Evolutionary conservation across 208 protist species (phyloP), one percentile per base, ranked within the genome.

Genomic region (Leptomonas seymouri): DNA sequence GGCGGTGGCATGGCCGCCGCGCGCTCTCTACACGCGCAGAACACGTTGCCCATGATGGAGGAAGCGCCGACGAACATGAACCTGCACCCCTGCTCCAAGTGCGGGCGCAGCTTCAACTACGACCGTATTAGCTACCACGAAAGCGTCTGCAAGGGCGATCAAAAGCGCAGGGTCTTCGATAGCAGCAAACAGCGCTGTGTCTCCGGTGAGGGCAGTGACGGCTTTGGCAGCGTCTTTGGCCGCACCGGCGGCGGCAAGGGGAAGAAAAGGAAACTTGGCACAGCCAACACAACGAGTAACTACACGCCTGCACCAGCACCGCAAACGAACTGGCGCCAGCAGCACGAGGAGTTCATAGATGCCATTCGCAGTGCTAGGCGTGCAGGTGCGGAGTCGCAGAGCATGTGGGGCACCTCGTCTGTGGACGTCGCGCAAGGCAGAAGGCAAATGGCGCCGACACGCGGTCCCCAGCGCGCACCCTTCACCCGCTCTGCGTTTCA

Each of bases 111-210:
- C 48, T 98, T 98, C 75, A 82, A 89, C 55, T 92, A 80, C 67
- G 91, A 97, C 71, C 89, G 94, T 45, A 86, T 97, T 34, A 60
- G 74, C 16, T 96, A 97, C 71, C 94, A 98, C 81, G 93, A 97
- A 63, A 93, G 87, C 54, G 88, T 94, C 20, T 98, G 94, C 80
- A 89, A 90, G 30, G 87, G 84, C 2, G 68, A 89, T 64, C 45
- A 74, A 48, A 90, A 93, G 58, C 88, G 91, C 31, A 78, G 69
- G 34, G 76, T 87, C 14, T 98, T 96, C 76, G 78, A 95, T 59
- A 93, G 84, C 59, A 78, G 75, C 60, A 88, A 81, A 63, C 86
- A 97, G 71, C 91, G 93, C 34, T 65, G 72, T 12, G 70, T 76
- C 42, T 75, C 59, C 2, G 81, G 78, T 7, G 80, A 71, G 14